These are phyloP conservation scores for Sedum album DNA, from an alignment of 164 flowering plant genomes.

Conservation along the genomic window DNA sequence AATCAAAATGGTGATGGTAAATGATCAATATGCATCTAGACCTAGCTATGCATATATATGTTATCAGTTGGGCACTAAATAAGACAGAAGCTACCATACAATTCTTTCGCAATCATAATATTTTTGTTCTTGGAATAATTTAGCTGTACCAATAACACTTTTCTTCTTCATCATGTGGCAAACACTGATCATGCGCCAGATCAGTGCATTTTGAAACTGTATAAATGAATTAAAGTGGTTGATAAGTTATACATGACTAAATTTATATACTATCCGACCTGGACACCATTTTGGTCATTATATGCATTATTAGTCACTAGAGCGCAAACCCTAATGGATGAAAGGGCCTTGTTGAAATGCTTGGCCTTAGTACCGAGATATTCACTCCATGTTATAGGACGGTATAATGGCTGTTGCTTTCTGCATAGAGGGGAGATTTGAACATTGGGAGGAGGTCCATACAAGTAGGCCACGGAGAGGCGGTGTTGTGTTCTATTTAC, in stretches of 20 bases:
- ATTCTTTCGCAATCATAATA: not conserved
- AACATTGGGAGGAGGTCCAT: constrained; percentile 23
- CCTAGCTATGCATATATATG: too few species aligned
- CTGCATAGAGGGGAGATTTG: constrained; percentile 16
- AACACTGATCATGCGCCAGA: not conserved
- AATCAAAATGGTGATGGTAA: too few species aligned
- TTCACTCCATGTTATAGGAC: constrained; percentile 26
- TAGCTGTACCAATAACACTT: not conserved
- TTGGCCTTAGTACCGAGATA: constrained; percentile 20
- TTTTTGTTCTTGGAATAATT: not conserved
- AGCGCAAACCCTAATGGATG: constrained; percentile 6
- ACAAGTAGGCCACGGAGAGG: constrained; percentile 29
- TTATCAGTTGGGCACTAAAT: too few species aligned
- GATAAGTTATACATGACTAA: not conserved
- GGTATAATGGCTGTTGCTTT: constrained; percentile 19
- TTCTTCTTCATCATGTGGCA: not conserved
- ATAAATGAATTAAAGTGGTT: too few species aligned
- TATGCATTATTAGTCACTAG: not conserved
- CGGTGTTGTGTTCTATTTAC: constrained; percentile 23
- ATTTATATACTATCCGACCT: not conserved
- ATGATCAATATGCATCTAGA: too few species aligned
- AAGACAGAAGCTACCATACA: too few species aligned
- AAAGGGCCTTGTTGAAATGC: constrained; percentile 23
- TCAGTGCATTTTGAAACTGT: not conserved
- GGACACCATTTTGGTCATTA: constrained; percentile 4